Base-by-base conservation (phyloP, 306 rosid genomes). In the Quercus parvula region DNA sequence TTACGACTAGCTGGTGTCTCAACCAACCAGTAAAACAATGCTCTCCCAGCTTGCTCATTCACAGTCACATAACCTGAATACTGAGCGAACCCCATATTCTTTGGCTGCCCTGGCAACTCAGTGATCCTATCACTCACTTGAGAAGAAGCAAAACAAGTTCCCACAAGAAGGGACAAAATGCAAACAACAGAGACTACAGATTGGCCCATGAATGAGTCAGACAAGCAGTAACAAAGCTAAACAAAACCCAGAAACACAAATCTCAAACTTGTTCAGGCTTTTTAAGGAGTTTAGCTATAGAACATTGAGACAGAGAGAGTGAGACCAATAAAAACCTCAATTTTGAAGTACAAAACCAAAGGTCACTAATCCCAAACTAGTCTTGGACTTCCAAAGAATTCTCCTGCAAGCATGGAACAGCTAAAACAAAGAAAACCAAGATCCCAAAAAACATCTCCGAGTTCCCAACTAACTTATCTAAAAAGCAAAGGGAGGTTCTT, bases 11-110 rank as follows among this genome's bases (percentile, higher is more conserved):
- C 59, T 1, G 98, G 96, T 12, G 99, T 84, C 85, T 96, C 98
- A 55, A 70, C 76, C 87, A 96, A 80, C 98, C 99, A 96, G 85
- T 96, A 96, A 83, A 96, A 96, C 81, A 96, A 82, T 81, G 98
- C 93, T 72, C 98, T 90, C 61, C 96, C 99, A 69, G 88, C 86
- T 61, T 81, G 35, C 84, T 89, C 81, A 79, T 93, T 92, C 78
- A 91, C 98, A 44, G 91, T 91, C 49, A 96, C 94, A 84, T 96
- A 96, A 6, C 99, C 98, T 17, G 99, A 90, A 83, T 87, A 96
- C 77, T 91, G 98, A n/a, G 82, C 75, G 85, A 96, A 96, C 12
- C 64, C 93, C 75, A 91, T 98, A 70, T 84, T 83, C 70, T 31
- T 74, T 46, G 97, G 99, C 70, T 93, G 99, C 18, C 99, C 98